Conservation (phyloP, 108 stramenopile species). For the Heterococcus sp. region DNA sequence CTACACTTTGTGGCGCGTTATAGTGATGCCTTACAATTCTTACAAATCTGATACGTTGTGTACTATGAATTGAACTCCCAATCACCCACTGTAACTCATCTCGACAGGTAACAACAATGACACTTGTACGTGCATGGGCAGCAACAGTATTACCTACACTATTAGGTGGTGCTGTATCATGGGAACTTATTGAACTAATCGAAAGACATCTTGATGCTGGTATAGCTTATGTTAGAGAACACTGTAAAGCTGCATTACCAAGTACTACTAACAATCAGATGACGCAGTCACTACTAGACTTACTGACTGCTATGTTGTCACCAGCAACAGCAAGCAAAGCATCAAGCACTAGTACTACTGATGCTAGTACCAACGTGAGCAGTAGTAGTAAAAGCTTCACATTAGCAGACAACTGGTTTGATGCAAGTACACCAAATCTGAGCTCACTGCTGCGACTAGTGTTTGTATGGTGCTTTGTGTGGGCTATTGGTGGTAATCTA, state of each 20-base stretch:
- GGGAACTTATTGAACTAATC: background rate
- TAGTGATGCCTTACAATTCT: too few species aligned
- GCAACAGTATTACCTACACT: background rate
- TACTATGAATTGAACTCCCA: background rate
- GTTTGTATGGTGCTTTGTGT: background rate
- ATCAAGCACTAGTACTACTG: background rate
- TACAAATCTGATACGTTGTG: background rate
- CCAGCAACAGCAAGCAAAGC: background rate
- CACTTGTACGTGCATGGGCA: background rate
- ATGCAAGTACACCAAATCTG: background rate
- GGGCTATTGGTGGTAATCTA: background rate
- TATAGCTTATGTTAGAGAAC: background rate
- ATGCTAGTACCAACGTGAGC: background rate
- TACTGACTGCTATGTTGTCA: background rate
- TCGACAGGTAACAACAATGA: background rate
- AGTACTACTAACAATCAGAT: background rate
- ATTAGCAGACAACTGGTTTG: background rate
- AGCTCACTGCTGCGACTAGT: background rate
- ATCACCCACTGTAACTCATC: background rate
- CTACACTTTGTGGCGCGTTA: too few species aligned
- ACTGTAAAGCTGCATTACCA: background rate
- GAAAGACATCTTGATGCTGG: background rate
- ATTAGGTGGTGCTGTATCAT: background rate
- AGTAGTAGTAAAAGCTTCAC: background rate
- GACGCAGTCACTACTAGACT: background rate